Evolutionary conservation across 441 rosid species (phyloP).

Genomic region (Erodium moschatum): DNA sequence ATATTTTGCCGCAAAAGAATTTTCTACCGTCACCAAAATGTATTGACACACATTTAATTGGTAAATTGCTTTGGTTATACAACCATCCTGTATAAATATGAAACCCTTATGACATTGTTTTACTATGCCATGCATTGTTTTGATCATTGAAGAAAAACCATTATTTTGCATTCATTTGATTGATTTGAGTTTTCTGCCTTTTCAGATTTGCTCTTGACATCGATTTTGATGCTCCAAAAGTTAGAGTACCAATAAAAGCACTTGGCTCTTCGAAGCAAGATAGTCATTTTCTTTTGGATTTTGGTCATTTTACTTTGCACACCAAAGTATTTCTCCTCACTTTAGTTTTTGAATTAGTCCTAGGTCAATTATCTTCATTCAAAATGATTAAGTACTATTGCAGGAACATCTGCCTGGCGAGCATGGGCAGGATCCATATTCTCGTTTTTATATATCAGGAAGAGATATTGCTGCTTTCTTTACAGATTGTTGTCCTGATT

Average conservation of each 20-base stretch:
- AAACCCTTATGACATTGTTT: neutral
- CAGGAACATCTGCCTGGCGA: conserved; percentile 75
- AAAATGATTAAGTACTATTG: conserved; percentile 23
- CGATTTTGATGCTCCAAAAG: conserved; percentile 98
- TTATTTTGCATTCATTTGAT: neutral
- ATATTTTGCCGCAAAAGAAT: too few species aligned
- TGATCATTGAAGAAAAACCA: conserved; percentile 6
- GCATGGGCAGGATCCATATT: conserved; percentile 71
- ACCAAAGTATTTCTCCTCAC: conserved; percentile 51
- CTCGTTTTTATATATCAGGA: conserved; percentile 85
- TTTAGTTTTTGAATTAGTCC: conserved; percentile 19
- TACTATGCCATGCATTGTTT: neutral
- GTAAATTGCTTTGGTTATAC: neutral
- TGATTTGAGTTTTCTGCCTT: conserved; percentile 19
- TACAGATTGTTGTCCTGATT: conserved; percentile 53
- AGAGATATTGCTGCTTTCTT: conserved; percentile 96
- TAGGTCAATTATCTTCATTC: conserved; percentile 22
- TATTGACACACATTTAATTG: too few species aligned
- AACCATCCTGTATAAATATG: neutral
- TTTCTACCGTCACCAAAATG: too few species aligned
- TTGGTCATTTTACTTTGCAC: conserved; percentile 87
- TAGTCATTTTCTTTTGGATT: conserved; percentile 85
- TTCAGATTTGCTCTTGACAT: conserved; percentile 94
- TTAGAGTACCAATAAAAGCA: conserved; percentile 76
- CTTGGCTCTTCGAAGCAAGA: conserved; percentile 52